These are phyloP conservation scores for Ogataea henricii DNA, from an alignment of 805 yeast genomes.

Conservation along the genomic window DNA sequence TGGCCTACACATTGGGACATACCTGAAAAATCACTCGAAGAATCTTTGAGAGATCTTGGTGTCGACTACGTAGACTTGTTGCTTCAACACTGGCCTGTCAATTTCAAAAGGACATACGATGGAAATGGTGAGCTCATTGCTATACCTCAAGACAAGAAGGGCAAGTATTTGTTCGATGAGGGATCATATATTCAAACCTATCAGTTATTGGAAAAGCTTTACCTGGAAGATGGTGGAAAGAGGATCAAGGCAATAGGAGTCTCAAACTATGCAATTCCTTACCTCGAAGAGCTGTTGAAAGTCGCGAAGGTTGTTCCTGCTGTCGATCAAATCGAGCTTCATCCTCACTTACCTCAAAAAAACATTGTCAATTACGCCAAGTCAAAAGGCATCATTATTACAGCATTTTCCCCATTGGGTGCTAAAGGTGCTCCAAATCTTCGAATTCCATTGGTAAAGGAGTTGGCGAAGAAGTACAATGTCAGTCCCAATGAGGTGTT, in stretches of 20 bases:
- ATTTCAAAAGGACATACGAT: conserved; percentile 29
- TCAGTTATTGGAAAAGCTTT: conserved; percentile 72
- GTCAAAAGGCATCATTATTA: conserved; percentile 34
- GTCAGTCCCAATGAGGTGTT: conserved; percentile 54
- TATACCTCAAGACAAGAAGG: conserved; percentile 29
- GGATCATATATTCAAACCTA: conserved; percentile 65
- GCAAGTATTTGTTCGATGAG: conserved; percentile 20
- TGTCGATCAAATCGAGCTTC: conserved; percentile 47
- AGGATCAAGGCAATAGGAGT: conserved; percentile 47
- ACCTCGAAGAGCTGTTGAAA: conserved; percentile 36
- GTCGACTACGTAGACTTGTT: conserved; percentile 47
- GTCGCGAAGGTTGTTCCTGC: conserved; percentile 42
- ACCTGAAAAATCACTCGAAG: conserved; percentile 37
- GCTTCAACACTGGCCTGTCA: conserved; percentile 49
- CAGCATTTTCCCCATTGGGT: conserved; percentile 48
- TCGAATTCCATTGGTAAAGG: conserved; percentile 34
- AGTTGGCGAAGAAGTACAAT: conserved; percentile 55
- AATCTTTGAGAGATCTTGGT: conserved; percentile 39
- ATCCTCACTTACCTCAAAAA: conserved; percentile 42
- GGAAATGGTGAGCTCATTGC: conserved; percentile 20
- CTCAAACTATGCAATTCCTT: conserved; percentile 37
- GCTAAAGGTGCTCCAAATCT: conserved; percentile 43
- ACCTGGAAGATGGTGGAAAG: conserved; percentile 39
- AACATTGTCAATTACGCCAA: conserved; percentile 35
- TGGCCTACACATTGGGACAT: conserved; percentile 31